Evolutionary conservation across 2,329 filamentous ascomycete genomes (phyloP).

Genomic region (Laburnicola sp.): DNA sequence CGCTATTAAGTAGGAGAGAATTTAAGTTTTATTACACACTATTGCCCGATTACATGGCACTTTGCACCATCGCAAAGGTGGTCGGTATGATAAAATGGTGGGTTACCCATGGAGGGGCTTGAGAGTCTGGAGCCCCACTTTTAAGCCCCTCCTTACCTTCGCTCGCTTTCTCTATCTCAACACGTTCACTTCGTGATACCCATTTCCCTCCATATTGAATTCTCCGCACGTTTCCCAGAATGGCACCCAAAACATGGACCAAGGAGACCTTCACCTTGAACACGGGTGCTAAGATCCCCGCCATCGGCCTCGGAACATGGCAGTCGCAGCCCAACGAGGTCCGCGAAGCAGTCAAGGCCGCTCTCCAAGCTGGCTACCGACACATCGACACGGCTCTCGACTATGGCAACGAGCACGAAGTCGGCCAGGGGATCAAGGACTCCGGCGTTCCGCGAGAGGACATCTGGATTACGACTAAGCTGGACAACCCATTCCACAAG

Average conservation of each 20-base stretch:
- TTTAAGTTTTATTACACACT: too few relatives aligned
- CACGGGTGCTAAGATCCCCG: slow-evolving; percentile 72
- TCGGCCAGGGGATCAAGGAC: slow-evolving; percentile 71
- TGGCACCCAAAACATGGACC: slow-evolving; percentile 41
- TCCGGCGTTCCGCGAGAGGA: slow-evolving; percentile 66
- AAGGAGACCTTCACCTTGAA: slow-evolving; percentile 43
- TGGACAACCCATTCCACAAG: slow-evolving; percentile 75
- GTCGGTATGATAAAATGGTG: slow-evolving; percentile 13
- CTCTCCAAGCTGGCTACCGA: slow-evolving; percentile 69
- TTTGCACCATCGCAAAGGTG: too few relatives aligned
- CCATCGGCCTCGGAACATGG: slow-evolving; percentile 77
- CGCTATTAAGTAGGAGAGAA: too few relatives aligned
- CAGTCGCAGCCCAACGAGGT: slow-evolving; percentile 72
- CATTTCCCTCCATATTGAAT: slow-evolving; percentile 15
- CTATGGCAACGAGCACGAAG: slow-evolving; percentile 77
- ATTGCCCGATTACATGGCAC: too few relatives aligned
- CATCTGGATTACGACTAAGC: slow-evolving; percentile 80
- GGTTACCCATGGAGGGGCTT: slow-evolving; percentile 2
- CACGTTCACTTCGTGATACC: background rate
- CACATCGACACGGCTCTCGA: slow-evolving; percentile 77
- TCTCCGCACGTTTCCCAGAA: slow-evolving; percentile 33
- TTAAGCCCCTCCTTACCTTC: background rate
- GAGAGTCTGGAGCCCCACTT: background rate
- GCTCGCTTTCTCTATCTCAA: background rate
- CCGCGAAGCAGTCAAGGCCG: slow-evolving; percentile 69